phyloP scores from a whole-genome alignment of 2,329 filamentous ascomycete species.

The Fusarium neocosmosporiellum region DNA sequence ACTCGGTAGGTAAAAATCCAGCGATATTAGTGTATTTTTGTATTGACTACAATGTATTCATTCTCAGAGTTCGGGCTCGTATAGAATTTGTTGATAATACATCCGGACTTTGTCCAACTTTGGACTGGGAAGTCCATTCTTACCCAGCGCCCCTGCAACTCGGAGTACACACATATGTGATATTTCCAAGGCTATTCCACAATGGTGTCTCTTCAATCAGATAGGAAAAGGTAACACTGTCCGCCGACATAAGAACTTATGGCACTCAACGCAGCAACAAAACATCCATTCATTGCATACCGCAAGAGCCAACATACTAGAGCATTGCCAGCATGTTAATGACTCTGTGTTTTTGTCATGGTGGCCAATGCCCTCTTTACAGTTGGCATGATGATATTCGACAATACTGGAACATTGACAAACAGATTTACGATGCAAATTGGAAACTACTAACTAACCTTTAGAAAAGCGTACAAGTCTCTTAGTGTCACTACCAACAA shows the following conservation, averaged over 20 bases:
- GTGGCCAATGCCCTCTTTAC: not conserved
- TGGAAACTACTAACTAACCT: not conserved
- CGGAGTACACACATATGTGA: not conserved
- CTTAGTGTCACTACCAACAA: not conserved
- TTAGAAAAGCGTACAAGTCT: not conserved
- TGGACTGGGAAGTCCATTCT: not conserved
- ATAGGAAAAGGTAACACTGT: not conserved
- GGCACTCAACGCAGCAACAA: not conserved
- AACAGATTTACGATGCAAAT: not conserved
- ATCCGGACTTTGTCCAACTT: not conserved
- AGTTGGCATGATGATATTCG: not conserved
- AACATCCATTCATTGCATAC: not conserved
- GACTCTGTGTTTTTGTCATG: not conserved
- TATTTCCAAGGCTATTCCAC: not conserved
- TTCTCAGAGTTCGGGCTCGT: not conserved
- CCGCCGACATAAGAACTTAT: not conserved
- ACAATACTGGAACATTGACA: not conserved
- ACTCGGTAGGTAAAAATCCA: too few species aligned
- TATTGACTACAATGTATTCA: not conserved
- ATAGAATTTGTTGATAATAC: not conserved
- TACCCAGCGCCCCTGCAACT: not conserved
- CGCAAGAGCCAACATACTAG: not conserved
- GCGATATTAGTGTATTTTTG: not conserved
- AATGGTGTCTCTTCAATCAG: not conserved
- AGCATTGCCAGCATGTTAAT: not conserved